Conservation (phyloP, 352 stramenopile species). For the Hyphochytrium catenoides region DNA sequence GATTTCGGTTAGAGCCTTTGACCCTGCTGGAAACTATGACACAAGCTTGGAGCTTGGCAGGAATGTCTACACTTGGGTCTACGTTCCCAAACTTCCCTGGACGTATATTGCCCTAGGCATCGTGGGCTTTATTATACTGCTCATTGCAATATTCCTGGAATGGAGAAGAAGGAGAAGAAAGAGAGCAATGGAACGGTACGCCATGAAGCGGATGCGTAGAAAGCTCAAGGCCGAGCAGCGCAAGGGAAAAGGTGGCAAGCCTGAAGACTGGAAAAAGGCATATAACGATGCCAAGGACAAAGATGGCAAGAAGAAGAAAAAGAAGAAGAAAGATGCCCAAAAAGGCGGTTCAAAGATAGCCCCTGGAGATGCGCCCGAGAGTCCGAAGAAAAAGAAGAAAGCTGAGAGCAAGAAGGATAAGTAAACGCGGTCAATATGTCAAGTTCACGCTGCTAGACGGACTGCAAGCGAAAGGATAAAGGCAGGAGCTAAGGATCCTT, state of each 20-base stretch:
- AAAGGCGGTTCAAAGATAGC: slow-evolving; percentile 8
- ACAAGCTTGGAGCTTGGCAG: slow-evolving; percentile 31
- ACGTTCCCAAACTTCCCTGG: slow-evolving; percentile 67
- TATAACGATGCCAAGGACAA: slow-evolving; percentile 32
- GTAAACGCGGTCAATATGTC: no score
- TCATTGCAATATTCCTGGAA: slow-evolving; percentile 61
- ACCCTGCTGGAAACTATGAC: slow-evolving; percentile 79
- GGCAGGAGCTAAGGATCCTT: no score
- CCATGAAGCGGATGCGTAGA: slow-evolving; percentile 74
- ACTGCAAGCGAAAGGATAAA: no score
- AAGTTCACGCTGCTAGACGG: no score
- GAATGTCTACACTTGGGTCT: slow-evolving; percentile 79
- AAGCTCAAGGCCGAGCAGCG: slow-evolving; percentile 68
- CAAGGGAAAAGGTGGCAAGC: slow-evolving; percentile 13
- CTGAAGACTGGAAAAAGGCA: slow-evolving; percentile 44
- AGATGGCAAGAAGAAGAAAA: slow-evolving; percentile 26
- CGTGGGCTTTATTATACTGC: slow-evolving; percentile 34
- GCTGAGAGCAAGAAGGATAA: slow-evolving; percentile 17
- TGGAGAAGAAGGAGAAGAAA: slow-evolving; percentile 70
- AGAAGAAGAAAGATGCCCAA: slow-evolving; percentile 14
- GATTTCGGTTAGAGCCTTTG: slow-evolving; percentile 60
- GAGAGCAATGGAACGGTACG: slow-evolving; percentile 72
- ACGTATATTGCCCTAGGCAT: slow-evolving; percentile 51
- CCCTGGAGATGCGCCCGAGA: slow-evolving; percentile 7
- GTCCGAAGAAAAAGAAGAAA: slow-evolving; percentile 8